phyloP scores from a whole-genome alignment of 176 grass and related monocot genomes.

The Carex pumila region DNA sequence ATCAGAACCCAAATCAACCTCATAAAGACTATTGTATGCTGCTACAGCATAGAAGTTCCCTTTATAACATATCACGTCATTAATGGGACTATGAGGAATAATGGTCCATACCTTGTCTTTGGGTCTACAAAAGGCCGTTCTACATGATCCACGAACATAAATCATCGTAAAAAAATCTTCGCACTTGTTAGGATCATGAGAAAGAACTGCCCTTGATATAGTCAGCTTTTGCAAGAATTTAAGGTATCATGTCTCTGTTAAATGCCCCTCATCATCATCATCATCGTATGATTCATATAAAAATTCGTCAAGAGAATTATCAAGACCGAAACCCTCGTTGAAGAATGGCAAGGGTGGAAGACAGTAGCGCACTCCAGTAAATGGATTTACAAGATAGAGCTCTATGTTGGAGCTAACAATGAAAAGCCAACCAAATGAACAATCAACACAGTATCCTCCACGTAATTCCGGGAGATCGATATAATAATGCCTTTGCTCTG shows the following conservation, averaged over 20 bases:
- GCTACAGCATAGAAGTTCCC: not conserved
- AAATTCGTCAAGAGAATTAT: not conserved
- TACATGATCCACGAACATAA: not conserved
- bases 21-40: not conserved
- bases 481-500: conserved; percentile 6
- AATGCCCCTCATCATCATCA: too few species aligned
- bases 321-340: not conserved
- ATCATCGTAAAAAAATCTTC: not conserved
- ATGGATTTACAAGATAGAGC: not conserved
- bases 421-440: not conserved
- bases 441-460: not conserved
- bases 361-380: not conserved
- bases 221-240: not conserved
- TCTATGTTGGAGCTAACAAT: not conserved
- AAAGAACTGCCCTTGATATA: not conserved
- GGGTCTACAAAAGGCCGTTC: not conserved
- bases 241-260: not conserved
- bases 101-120: not conserved
- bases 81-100: not conserved
- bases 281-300: too few species aligned
- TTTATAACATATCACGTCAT: not conserved
- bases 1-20: not conserved
- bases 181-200: not conserved
- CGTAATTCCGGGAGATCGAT: not conserved
- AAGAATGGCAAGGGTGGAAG: not conserved